Evolutionary conservation across 441 rosid genomes (phyloP).

Genomic region (Euphorbia corollata): DNA sequence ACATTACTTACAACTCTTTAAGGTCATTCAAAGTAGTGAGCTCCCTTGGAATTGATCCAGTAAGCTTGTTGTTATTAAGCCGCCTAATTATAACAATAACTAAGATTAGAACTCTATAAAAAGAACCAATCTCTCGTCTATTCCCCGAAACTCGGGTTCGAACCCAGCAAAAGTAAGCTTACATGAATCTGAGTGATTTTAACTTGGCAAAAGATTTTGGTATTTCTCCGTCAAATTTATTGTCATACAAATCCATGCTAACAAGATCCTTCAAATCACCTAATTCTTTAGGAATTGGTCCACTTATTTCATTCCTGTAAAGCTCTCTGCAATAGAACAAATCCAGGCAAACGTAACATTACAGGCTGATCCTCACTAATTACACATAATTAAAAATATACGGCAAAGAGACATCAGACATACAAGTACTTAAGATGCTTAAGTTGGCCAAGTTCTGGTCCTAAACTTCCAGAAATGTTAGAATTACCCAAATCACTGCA

Average conservation of each 20-base stretch:
- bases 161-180: constrained; percentile 20
- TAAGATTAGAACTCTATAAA: neutral
- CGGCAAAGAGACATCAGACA: neutral
- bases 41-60: constrained; percentile 59
- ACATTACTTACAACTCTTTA: constrained; percentile 44
- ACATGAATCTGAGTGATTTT: constrained; percentile 68
- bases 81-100: constrained; percentile 36
- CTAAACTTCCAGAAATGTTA: constrained; percentile 58
- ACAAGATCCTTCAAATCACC: constrained; percentile 51
- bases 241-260: constrained; percentile 57
- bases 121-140: neutral
- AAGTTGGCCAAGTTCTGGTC: constrained; percentile 57
- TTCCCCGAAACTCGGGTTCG: no score
- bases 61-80: constrained; percentile 56
- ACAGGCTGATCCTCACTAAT: no score
- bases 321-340: constrained; percentile 48
- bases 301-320: constrained; percentile 41
- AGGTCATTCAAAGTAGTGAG: constrained; percentile 45
- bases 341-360: neutral
- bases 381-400: no score
- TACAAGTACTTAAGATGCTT: constrained; percentile 63
- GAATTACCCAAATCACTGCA: constrained; percentile 69
- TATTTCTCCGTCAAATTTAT: constrained; percentile 47
- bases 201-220: constrained; percentile 54
- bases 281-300: constrained; percentile 51